phyloP scores from a whole-genome alignment of 2,329 filamentous ascomycete genomes.

The Phyllosticta ampelicida region DNA sequence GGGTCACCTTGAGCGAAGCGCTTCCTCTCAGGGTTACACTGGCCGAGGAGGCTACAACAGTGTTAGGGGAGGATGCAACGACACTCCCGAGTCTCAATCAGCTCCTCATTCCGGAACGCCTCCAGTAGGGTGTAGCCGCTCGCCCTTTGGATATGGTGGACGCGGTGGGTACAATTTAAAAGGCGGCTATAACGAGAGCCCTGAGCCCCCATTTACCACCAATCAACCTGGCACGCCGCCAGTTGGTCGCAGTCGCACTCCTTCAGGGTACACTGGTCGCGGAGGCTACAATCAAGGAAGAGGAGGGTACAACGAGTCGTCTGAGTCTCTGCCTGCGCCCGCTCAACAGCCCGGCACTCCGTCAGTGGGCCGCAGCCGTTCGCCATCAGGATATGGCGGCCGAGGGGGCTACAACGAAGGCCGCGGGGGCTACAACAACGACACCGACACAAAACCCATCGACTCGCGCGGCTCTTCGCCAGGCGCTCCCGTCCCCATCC shows the following conservation, averaged over 20 bases:
- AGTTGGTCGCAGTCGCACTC: not conserved
- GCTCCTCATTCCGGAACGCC: not conserved
- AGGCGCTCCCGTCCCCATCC: constrained; percentile 16
- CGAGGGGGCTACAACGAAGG: constrained; percentile 24
- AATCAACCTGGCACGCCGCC: constrained; percentile 1
- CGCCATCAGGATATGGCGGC: constrained; percentile 17
- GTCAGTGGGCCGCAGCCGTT: not conserved
- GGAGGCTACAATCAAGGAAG: constrained; percentile 21
- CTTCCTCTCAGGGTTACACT: constrained; percentile 8
- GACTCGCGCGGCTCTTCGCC: constrained; percentile 24
- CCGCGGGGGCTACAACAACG: constrained; percentile 22
- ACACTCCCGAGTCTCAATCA: not conserved
- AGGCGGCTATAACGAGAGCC: constrained; percentile 13
- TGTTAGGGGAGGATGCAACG: constrained; percentile 8
- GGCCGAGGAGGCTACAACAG: constrained; percentile 21
- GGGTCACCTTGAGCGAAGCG: not conserved
- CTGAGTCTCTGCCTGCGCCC: not conserved
- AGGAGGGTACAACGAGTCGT: constrained; percentile 15
- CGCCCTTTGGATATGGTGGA: constrained; percentile 12
- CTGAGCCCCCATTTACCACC: not conserved
- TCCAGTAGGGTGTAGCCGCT: not conserved
- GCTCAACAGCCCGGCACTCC: constrained; percentile 1
- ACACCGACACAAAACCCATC: constrained; percentile 13
- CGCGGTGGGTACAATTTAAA: constrained; percentile 22
- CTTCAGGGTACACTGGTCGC: constrained; percentile 18